A percentile compares a stretch with the other conserved stretches of the same genome.
Conservation (phyloP, 208 protist genomes). For the Trypanosoma rangeli region DNA sequence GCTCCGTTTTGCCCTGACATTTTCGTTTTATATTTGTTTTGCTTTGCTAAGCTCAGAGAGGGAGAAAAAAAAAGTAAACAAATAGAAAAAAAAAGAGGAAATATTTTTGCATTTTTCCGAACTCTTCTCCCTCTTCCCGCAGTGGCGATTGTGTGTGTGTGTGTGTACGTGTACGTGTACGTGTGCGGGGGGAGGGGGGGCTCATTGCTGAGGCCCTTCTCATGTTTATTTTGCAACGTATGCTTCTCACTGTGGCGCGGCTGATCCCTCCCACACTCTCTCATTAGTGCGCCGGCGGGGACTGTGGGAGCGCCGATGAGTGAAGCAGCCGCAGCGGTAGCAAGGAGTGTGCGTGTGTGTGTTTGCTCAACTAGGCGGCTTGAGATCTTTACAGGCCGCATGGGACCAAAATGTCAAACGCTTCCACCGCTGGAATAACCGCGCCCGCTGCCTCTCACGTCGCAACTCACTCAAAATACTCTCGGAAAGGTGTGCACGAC, state of each 20-base stretch:
- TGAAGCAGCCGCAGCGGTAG: background rate
- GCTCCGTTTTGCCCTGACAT: slow-evolving; percentile 19
- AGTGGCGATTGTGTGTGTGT: no score
- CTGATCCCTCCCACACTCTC: no score
- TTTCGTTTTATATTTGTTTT: slow-evolving; percentile 15
- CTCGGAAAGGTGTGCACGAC: slow-evolving; percentile 35
- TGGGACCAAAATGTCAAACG: slow-evolving; percentile 18
- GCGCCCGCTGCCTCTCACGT: slow-evolving; percentile 34
- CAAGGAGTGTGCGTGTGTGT: background rate
- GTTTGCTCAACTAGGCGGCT: background rate
- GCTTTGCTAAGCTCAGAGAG: background rate
- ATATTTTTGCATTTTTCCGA: background rate
- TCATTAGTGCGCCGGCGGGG: no score
- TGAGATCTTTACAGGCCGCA: background rate
- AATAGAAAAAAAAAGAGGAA: slow-evolving; percentile 11
- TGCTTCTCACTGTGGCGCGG: no score
- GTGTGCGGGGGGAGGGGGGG: no score
- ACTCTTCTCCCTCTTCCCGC: background rate
- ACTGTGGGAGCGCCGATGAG: background rate
- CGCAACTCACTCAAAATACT: slow-evolving; percentile 54
- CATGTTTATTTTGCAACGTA: no score
- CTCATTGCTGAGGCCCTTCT: no score
- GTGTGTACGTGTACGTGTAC: no score
- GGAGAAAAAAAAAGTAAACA: slow-evolving; percentile 12
- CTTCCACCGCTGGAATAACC: slow-evolving; percentile 29